Base-by-base conservation (phyloP, 495 filamentous ascomycete genomes). In the Thozetella sp. region DNA sequence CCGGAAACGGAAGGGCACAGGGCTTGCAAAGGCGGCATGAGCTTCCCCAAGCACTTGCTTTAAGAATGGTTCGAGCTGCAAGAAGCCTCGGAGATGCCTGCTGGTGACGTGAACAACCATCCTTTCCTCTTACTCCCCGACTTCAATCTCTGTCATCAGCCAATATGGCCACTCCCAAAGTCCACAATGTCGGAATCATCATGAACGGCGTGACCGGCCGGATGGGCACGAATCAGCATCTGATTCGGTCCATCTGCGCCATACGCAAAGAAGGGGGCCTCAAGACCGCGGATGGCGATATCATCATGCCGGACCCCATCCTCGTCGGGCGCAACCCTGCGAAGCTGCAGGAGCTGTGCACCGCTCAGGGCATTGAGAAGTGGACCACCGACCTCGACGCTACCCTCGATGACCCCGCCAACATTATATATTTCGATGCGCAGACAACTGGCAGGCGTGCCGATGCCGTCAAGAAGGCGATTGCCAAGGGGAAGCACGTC, bases 131-230 rank as follows among this genome's bases (percentile, higher is more conserved):
- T n/a, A n/a, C n/a, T n/a, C n/a, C n/a, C n/a, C n/a, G n/a, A n/a
- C n/a, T n/a, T n/a, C n/a, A n/a, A n/a, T n/a, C n/a, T n/a, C n/a
- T n/a, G n/a, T n/a, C n/a, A 48, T 48, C 4, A 48, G 45, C 20
- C n/a, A 25, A 17, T 13, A 52, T 52, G 50, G 22, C 20, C 4
- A 10, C 50, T 52, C 50, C 50, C 17, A 22, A 15, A 22, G 50
- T 52, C 2, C 50, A 52, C 20, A 52, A 52, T 6, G 50, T 52
- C 22, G 50, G 50, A 6, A 25, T 52, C 22, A 25, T 52, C 15
- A 52, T 52, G 50, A 52, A 52, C 50, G 50, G 50, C 20, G 50
- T 52, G n/a, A 52, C 50, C 15, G 50, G 50, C 22, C 50, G 50
- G 4, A 52, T 52, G 50, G 50, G 50, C 50, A 52, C 50, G 15